A percentile compares a stretch with the other conserved stretches of the same genome.
These are phyloP conservation scores for Verticillium isaacii DNA, from an alignment of 2,329 filamentous ascomycete genomes.

Conservation along the genomic window DNA sequence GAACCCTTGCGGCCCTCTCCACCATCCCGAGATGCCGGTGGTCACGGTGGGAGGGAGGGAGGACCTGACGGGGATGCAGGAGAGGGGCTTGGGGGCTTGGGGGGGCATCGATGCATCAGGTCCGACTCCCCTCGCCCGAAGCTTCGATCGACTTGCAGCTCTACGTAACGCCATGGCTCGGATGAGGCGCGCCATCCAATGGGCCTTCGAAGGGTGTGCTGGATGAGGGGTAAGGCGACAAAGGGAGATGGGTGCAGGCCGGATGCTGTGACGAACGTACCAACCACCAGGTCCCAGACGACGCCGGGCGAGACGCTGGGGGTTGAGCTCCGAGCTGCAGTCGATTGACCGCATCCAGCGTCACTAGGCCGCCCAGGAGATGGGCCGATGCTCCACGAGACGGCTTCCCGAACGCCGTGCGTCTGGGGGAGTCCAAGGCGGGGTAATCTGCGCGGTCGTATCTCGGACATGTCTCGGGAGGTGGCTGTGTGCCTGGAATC, in stretches of 20 bases:
- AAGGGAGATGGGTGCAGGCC: not conserved
- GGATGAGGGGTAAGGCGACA: not conserved
- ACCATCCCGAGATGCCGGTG: not conserved
- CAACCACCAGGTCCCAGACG: too few relatives aligned
- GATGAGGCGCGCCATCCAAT: not conserved
- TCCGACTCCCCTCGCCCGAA: not conserved
- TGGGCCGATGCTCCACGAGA: not conserved
- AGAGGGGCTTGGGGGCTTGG: not conserved
- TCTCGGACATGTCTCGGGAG: not conserved
- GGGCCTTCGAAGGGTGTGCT: not conserved
- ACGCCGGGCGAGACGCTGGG: too few relatives aligned
- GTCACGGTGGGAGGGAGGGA: not conserved
- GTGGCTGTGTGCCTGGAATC: not conserved
- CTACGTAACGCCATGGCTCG: not conserved
- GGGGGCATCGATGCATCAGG: not conserved
- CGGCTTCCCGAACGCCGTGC: not conserved
- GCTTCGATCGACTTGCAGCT: not conserved
- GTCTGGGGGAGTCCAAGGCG: not conserved
- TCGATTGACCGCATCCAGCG: not conserved
- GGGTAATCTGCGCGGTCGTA: not conserved
- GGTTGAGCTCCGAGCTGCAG: not conserved
- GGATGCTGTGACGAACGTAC: not conserved
- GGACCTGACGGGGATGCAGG: not conserved
- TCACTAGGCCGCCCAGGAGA: not conserved
- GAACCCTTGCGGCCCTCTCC: not conserved